These are phyloP conservation scores for Usnea hakonensis DNA, from an alignment of 495 filamentous ascomycete genomes.

Conservation along the genomic window DNA sequence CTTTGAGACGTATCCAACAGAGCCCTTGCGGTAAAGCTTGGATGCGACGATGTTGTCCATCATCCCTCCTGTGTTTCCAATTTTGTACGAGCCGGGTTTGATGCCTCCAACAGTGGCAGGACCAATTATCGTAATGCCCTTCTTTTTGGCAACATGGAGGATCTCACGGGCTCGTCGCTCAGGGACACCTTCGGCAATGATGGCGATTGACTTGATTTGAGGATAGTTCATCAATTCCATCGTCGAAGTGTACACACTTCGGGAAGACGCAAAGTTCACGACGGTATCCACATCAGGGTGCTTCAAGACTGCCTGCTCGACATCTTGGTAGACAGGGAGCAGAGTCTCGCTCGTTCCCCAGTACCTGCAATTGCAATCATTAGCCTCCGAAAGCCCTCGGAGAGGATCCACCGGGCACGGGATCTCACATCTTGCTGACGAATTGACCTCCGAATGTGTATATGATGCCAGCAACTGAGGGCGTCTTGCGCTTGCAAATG, in stretches of 20 bases:
- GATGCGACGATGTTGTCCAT: conserved; percentile 99
- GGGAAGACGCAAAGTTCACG: conserved; percentile 98
- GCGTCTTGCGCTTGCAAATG: conserved; percentile 97
- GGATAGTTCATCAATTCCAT: conserved; percentile 97
- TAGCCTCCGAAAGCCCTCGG: neutral
- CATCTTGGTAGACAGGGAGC: conserved; percentile 94
- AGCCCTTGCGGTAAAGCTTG: conserved; percentile 98
- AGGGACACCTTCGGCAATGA: conserved; percentile 98
- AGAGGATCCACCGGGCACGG: conserved; percentile 1
- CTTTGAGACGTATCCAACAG: conserved; percentile 98
- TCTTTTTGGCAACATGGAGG: conserved; percentile 87
- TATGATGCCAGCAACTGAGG: conserved; percentile 97
- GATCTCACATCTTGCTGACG: conserved; percentile 91
- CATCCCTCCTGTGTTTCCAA: conserved; percentile 99
- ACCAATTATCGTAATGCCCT: conserved; percentile 98
- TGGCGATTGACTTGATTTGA: conserved; percentile 95
- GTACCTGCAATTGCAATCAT: conserved; percentile 48
- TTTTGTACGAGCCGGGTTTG: conserved; percentile 98
- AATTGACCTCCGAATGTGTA: conserved; percentile 99
- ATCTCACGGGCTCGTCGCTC: conserved; percentile 98
- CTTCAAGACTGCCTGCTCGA: conserved; percentile 90
- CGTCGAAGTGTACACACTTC: conserved; percentile 94
- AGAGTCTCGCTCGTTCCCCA: conserved; percentile 99
- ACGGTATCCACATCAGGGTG: conserved; percentile 95
- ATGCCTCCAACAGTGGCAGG: conserved; percentile 98